These are phyloP conservation scores for Mimosa bimucronata DNA, from an alignment of 306 rosid genomes.

Conservation along the genomic window DNA sequence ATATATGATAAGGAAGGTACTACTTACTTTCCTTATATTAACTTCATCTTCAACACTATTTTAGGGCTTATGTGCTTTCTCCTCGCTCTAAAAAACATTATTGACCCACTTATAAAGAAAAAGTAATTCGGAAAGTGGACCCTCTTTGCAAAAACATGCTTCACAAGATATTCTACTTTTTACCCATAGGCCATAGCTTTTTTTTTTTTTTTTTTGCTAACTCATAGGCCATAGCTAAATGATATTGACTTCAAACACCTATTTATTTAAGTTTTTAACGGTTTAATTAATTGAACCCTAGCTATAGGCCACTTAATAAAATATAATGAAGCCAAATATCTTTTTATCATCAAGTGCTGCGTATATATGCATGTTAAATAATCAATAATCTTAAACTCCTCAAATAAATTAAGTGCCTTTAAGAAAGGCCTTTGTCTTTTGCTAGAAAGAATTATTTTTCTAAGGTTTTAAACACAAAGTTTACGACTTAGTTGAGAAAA, in stretches of 20 bases:
- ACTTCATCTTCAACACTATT: constrained; percentile 1
- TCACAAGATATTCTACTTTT: not conserved
- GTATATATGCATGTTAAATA: not conserved
- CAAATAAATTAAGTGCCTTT: not conserved
- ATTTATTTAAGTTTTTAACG: not conserved
- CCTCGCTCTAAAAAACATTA: not conserved
- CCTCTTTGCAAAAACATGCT: not conserved
- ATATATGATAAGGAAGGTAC: constrained; percentile 1
- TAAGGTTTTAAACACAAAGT: not conserved
- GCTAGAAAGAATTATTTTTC: not conserved
- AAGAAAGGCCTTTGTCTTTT: not conserved
- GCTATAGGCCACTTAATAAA: not conserved
- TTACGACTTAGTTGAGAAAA: not conserved
- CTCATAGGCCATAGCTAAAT: not conserved
- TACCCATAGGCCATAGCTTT: not conserved
- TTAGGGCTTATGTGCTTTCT: not conserved
- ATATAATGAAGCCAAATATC: not conserved
- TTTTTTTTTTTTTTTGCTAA: too few species aligned
- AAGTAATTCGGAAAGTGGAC: not conserved
- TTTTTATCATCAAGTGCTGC: not conserved
- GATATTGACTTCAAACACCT: not conserved
- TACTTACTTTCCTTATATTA: not conserved
- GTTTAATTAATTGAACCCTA: not conserved
- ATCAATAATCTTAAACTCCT: not conserved
- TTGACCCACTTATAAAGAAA: not conserved